Evolutionary conservation across 768 basidiomycete genomes (phyloP), one percentile per base, ranked within the genome.

Genomic region (Phaeotremella fagi): DNA sequence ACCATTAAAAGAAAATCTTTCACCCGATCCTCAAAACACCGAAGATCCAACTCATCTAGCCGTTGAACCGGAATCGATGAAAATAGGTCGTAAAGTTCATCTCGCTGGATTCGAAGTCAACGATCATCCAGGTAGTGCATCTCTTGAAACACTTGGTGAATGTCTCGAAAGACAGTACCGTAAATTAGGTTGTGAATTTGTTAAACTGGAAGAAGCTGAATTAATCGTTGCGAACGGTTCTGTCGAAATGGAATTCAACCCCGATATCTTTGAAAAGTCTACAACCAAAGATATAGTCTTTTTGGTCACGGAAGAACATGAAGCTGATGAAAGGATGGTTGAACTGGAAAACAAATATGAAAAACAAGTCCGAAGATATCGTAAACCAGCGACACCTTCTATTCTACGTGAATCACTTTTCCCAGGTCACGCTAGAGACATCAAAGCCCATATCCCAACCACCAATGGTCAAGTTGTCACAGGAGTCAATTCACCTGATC

Each of bases 401-500:
- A 50, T 68, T 3, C 44, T 73, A 4, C 60, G 69, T 9, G 61
- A 66, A 45, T 55, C 58, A 12, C 49, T 73, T 22, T 62, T 64
- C 49, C 54, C 56, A 7, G 33, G 52, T 26, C 64, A 62, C 23
- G 49, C 62, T 2, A 23, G 52, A 15, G 25, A 14, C 9, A 12
- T 58, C 4, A 9, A 25, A n/a, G 31, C 41, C 9, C 25, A 47
- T n/a, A 26, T 35, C 7, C 23, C 18, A 22, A 31, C 37, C 16
- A 3, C 25, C 14, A 18, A n/a, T 3, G 36, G 35, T 6, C 14
- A 20, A 11, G 16, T 7, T n/a, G 15, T 16, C 41, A 22, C 31
- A 22, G 26, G 22, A 23, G 52, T 52, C 54, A 64, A 48, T 18
- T 46, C 47, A 16, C 54, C 49, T 6, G 55, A 53, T 23, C 29